A percentile compares a stretch with the other conserved stretches of the same genome.
Conservation (phyloP, 805 yeast genomes). For the Saccharomycopsis oosterbeekiorum region DNA sequence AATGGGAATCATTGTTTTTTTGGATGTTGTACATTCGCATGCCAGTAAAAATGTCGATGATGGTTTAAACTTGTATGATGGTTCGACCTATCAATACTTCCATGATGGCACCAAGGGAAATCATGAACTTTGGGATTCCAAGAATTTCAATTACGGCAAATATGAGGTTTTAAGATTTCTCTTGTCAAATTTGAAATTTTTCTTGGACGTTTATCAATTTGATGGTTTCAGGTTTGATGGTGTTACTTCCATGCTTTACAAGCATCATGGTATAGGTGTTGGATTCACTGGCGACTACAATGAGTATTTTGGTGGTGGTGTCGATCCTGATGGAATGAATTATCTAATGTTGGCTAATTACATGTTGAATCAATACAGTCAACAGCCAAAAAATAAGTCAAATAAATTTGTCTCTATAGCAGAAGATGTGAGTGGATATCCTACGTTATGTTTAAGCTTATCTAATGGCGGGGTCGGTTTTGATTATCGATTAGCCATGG, state of each 20-base stretch:
- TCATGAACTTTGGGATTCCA: slow-evolving; percentile 94
- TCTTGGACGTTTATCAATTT: slow-evolving; percentile 70
- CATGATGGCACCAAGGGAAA: slow-evolving; percentile 79
- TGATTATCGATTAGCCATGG: slow-evolving; percentile 92
- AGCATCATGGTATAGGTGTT: slow-evolving; percentile 86
- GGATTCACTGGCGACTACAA: slow-evolving; percentile 86
- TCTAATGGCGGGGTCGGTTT: slow-evolving; percentile 82
- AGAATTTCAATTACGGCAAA: slow-evolving; percentile 83
- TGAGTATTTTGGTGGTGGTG: slow-evolving; percentile 75
- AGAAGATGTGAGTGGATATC: slow-evolving; percentile 97
- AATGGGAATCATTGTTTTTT: slow-evolving; percentile 72
- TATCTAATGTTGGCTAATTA: slow-evolving; percentile 89
- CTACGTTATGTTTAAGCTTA: slow-evolving; percentile 77
- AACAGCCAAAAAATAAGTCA: slow-evolving; percentile 27
- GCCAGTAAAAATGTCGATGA: slow-evolving; percentile 91
- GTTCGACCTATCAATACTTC: slow-evolving; percentile 90
- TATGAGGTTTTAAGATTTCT: slow-evolving; percentile 86
- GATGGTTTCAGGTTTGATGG: slow-evolving; percentile 98
- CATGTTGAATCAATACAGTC: slow-evolving; percentile 47
- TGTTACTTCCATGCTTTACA: slow-evolving; percentile 85
- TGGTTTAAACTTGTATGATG: slow-evolving; percentile 88
- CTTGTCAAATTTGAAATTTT: slow-evolving; percentile 75
- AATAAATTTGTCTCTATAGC: slow-evolving; percentile 65
- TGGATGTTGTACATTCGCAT: slow-evolving; percentile 94
- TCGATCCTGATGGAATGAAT: slow-evolving; percentile 78